Base-by-base conservation (phyloP, 164 flowering plant species). In the Akebia trifoliata region DNA sequence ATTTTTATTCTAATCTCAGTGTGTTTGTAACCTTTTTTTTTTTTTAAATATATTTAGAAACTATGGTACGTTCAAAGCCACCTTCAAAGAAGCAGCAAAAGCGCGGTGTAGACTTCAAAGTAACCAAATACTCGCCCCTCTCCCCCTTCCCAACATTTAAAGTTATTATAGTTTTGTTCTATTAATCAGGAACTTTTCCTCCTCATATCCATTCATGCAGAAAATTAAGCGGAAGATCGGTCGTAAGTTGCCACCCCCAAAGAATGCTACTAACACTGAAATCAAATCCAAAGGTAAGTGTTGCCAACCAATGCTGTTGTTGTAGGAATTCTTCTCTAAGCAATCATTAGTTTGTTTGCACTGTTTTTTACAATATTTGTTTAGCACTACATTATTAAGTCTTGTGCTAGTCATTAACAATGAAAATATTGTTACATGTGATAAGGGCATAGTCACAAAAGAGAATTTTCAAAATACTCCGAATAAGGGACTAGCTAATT, bases 151-250 rank as follows among this genome's bases (percentile, higher is more conserved):
- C 7, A 14, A 17, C 29, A 12, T 7, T 2, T n/a, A n/a, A 4
- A 34, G 32, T 11, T 4, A 1, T 34, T 6, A 34, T 22, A 3
- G 9, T 48, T 26, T 24, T 43, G 22, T 56, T 43, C 17, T 56
- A 25, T 3, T 1, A n/a, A 8, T 32, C 21, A 21, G 20, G 34
- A 14, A 30, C 8, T 36, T 21, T 1, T 53, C 8, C 32, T 6
- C 10, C 20, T 10, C 6, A 14, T 51, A 5, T 6, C 1, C 17
- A 44, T 11, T 43, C 21, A 8, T 72, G 69, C 72, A 92, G 97
- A 93, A 90, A 87, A 78, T 87, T 26, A 90, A 81, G 77, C 68
- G 87, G 29, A 90, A 87, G 74, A 62, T 90, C n/a, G 99, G 99
- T 14, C 66, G 90, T 67, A 93, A 87, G 65, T 65, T 93, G 65